Conservation (phyloP, 176 grass and related monocot species). For the Eragrostis curvula region DNA sequence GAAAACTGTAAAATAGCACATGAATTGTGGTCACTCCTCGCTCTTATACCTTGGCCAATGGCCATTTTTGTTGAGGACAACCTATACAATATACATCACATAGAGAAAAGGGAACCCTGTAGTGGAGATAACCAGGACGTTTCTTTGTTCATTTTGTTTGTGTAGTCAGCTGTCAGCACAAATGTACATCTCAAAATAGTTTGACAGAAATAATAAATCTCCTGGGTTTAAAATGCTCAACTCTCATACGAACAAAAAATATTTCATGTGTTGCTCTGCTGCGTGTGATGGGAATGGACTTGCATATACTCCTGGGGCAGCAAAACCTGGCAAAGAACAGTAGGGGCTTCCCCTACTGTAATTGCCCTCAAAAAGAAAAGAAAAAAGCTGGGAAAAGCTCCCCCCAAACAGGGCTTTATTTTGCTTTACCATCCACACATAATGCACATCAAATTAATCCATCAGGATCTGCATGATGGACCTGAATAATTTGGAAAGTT, state of each 20-base stretch:
- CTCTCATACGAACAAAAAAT: not conserved
- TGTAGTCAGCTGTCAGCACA: slow-evolving; percentile 26
- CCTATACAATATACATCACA: slow-evolving; percentile 1
- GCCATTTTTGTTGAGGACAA: slow-evolving; percentile 16
- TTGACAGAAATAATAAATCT: slow-evolving; percentile 40
- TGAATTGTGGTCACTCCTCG: not conserved
- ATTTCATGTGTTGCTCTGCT: not conserved
- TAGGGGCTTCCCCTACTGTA: too few species aligned
- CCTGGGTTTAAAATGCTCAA: slow-evolving; percentile 7
- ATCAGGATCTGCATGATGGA: slow-evolving; percentile 13
- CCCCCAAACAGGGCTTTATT: too few species aligned
- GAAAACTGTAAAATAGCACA: not conserved
- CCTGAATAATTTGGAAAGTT: not conserved
- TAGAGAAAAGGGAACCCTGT: not conserved
- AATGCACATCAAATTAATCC: slow-evolving; percentile 4
- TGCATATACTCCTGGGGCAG: too few species aligned
- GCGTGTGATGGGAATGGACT: not conserved
- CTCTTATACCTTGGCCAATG: not conserved
- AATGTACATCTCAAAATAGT: slow-evolving; percentile 49
- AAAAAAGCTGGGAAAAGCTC: too few species aligned
- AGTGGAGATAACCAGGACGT: slow-evolving; percentile 8
- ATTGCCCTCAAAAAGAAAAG: too few species aligned
- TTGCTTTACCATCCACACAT: not conserved
- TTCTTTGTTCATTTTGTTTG: slow-evolving; percentile 42
- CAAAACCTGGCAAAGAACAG: too few species aligned